Conservation (phyloP, 1,139 yeast species). For the Pichia sp. region DNA sequence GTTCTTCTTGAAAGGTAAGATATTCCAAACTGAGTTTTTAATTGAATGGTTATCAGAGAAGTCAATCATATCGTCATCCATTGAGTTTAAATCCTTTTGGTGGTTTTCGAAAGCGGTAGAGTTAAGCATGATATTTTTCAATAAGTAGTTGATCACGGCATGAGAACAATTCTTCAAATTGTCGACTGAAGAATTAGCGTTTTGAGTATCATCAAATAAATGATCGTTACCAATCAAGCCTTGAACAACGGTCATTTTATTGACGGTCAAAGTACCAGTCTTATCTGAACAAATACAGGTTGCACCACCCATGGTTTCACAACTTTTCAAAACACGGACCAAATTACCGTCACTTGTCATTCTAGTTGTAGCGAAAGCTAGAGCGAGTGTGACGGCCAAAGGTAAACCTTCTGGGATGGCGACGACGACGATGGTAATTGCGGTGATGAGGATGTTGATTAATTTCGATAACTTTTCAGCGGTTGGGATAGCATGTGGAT, state of each 20-base stretch:
- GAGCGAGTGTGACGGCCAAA: slow-evolving; percentile 90
- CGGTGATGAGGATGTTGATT: slow-evolving; percentile 82
- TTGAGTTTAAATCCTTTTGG: slow-evolving; percentile 31
- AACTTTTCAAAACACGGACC: slow-evolving; percentile 89
- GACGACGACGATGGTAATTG: slow-evolving; percentile 91
- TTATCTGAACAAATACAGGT: slow-evolving; percentile 97
- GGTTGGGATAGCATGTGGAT: slow-evolving; percentile 46
- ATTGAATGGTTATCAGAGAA: background rate
- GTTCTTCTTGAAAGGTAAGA: background rate
- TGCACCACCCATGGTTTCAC: slow-evolving; percentile 99
- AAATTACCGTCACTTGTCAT: slow-evolving; percentile 97
- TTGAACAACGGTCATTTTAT: slow-evolving; percentile 83
- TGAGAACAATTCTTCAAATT: slow-evolving; percentile 3
- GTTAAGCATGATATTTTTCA: slow-evolving; percentile 69
- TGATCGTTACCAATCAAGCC: slow-evolving; percentile 56
- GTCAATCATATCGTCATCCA: slow-evolving; percentile 17
- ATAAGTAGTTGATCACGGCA: slow-evolving; percentile 32
- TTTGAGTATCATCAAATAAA: slow-evolving; percentile 45
- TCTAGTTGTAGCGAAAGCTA: slow-evolving; percentile 97
- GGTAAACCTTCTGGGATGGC: slow-evolving; percentile 99
- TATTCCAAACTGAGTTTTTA: slow-evolving; percentile 9
- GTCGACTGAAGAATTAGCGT: slow-evolving; percentile 8
- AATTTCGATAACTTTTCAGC: slow-evolving; percentile 84
- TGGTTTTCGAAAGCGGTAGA: slow-evolving; percentile 86
- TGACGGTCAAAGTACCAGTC: slow-evolving; percentile 95